Conservation (phyloP, 331 rosid species). For the Stylosanthes scabra region DNA sequence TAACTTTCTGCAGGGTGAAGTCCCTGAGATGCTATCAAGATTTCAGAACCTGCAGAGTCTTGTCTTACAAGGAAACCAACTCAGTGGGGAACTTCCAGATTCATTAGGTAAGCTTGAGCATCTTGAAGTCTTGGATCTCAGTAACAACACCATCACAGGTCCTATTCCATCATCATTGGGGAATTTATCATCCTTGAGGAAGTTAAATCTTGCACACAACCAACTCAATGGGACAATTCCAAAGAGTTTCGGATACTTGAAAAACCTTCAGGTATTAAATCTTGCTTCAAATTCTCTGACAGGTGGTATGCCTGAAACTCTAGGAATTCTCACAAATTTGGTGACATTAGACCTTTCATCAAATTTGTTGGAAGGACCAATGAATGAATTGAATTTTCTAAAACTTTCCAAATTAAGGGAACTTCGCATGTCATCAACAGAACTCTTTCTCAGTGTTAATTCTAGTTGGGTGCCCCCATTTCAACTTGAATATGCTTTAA, state of each 20-base stretch:
- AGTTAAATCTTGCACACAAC: constrained; percentile 37
- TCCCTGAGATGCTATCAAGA: constrained; percentile 31
- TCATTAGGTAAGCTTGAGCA: constrained; percentile 41
- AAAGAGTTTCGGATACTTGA: constrained; percentile 26
- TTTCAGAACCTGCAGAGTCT: constrained; percentile 36
- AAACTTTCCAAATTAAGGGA: constrained; percentile 30
- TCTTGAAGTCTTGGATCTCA: constrained; percentile 37
- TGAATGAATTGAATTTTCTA: constrained; percentile 5
- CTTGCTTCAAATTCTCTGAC: constrained; percentile 36
- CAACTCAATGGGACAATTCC: constrained; percentile 41
- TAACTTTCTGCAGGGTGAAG: constrained; percentile 37
- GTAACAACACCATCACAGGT: constrained; percentile 26
- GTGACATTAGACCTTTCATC: constrained; percentile 29
- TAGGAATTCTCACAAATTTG: constrained; percentile 38
- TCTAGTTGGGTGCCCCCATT: constrained; percentile 45
- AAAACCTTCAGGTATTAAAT: constrained; percentile 28
- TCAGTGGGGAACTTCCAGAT: constrained; percentile 37
- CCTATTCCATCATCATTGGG: constrained; percentile 40
- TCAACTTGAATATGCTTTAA: constrained; percentile 22
- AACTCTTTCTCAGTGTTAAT: constrained; percentile 19
- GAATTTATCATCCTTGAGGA: constrained; percentile 45
- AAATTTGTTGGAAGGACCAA: constrained; percentile 32
- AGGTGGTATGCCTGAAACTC: constrained; percentile 34
- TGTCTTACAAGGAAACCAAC: constrained; percentile 25
- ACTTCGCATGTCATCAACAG: constrained; percentile 38